These are phyloP conservation scores for Penicillium soppii DNA, from an alignment of 495 filamentous ascomycete species.

Conservation along the genomic window DNA sequence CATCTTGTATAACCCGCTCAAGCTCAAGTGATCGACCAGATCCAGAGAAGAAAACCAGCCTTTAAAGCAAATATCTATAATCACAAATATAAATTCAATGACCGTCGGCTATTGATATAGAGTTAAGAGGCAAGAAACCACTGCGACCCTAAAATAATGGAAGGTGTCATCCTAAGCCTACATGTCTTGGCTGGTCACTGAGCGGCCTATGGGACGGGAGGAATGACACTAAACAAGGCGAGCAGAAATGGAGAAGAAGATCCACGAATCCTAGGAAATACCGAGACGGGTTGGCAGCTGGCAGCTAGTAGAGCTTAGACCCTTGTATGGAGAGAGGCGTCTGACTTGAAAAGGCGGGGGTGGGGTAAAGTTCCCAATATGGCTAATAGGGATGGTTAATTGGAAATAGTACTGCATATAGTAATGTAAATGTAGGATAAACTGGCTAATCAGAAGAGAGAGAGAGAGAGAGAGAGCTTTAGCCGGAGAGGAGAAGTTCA, in stretches of 20 bases:
- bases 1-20: slow-evolving; percentile 18
- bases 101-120: slow-evolving; percentile 12
- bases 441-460: no score
- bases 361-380: no score
- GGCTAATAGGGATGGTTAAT: no score
- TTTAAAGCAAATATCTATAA: neutral
- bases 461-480: no score
- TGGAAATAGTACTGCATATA: no score
- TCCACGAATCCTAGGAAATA: slow-evolving; percentile 24
- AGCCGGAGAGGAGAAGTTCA: no score
- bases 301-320: neutral
- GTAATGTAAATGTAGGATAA: no score
- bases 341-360: neutral
- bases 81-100: neutral
- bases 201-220: slow-evolving; percentile 10
- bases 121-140: neutral
- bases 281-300: neutral
- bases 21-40: neutral
- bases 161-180: slow-evolving; percentile 7
- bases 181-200: slow-evolving; percentile 6
- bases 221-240: slow-evolving; percentile 5
- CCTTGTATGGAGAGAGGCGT: neutral
- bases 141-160: neutral
- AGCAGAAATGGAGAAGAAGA: slow-evolving; percentile 7
- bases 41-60: neutral